Percentiles rank a stretch among this genome's conserved stretches.
Evolutionary conservation across 805 yeast species (phyloP).

Genomic region (Myxozyma lipomycoides): DNA sequence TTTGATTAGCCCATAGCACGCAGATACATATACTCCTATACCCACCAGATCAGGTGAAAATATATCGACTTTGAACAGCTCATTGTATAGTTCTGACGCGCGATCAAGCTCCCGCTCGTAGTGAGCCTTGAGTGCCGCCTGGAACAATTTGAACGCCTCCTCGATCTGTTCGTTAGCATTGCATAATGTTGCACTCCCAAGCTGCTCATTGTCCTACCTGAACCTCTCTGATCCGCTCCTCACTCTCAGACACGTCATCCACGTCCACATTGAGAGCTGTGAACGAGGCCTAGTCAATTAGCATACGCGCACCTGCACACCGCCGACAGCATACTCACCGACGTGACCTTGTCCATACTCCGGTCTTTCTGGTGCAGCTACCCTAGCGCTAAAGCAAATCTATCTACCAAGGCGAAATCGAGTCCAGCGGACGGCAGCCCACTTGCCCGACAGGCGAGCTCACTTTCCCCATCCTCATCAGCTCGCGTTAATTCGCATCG

Average conservation of each 20-base stretch:
- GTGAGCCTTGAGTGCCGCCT: conserved; percentile 63
- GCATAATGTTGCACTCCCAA: background rate
- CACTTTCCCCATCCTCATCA: too few species aligned
- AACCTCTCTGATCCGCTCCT: conserved; percentile 85
- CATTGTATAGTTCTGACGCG: conserved; percentile 56
- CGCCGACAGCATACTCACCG: background rate
- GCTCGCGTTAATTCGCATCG: too few species aligned
- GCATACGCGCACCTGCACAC: background rate
- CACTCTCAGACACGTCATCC: conserved; percentile 68
- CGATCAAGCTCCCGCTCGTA: conserved; percentile 45
- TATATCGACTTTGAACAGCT: conserved; percentile 65
- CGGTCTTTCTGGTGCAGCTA: too few species aligned
- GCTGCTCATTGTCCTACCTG: conserved; percentile 46
- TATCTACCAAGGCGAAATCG: too few species aligned
- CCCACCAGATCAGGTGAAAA: conserved; percentile 41
- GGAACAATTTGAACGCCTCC: conserved; percentile 73
- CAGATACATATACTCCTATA: background rate
- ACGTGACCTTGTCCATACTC: conserved; percentile 1
- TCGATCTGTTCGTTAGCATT: conserved; percentile 45
- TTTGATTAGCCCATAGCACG: conserved; percentile 17
- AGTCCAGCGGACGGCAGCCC: too few species aligned
- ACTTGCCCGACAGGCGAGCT: too few species aligned
- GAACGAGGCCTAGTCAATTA: conserved; percentile 41
- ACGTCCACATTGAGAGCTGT: conserved; percentile 75
- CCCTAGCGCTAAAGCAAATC: too few species aligned